These are phyloP conservation scores for Skeletonema grethae DNA, from an alignment of 108 stramenopile genomes.

Conservation along the genomic window DNA sequence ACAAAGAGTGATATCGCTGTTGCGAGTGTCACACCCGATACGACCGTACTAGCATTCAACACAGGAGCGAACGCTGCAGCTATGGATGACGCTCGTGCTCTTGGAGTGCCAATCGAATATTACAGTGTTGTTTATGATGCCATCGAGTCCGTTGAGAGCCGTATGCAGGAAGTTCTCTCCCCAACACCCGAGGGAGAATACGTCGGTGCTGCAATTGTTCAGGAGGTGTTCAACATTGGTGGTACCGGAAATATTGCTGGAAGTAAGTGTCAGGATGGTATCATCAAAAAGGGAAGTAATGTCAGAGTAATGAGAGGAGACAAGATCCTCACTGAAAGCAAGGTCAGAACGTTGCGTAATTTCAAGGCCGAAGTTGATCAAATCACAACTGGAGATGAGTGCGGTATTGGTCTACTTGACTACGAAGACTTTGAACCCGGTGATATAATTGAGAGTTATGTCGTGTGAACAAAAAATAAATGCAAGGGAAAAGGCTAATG, in stretches of 20 bases:
- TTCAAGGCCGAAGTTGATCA: constrained; percentile 92
- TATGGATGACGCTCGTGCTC: constrained; percentile 85
- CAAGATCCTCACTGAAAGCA: constrained; percentile 87
- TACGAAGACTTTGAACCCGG: constrained; percentile 93
- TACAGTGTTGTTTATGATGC: constrained; percentile 94
- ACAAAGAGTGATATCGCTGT: constrained; percentile 93
- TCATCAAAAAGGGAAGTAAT: constrained; percentile 83
- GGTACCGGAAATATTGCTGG: constrained; percentile 94
- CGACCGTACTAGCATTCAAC: constrained; percentile 93
- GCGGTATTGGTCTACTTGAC: constrained; percentile 89
- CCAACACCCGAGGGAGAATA: constrained; percentile 96
- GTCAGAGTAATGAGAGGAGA: constrained; percentile 95
- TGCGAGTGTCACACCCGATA: constrained; percentile 87
- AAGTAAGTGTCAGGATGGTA: constrained; percentile 89
- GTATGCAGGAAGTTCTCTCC: constrained; percentile 91
- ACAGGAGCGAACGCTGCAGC: constrained; percentile 85
- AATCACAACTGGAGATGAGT: constrained; percentile 90
- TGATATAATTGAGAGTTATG: constrained; percentile 96
- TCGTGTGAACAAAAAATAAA: constrained; percentile 60
- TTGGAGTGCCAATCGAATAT: constrained; percentile 88
- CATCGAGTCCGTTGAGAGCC: constrained; percentile 89
- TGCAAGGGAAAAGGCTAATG: background rate
- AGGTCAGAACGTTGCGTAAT: constrained; percentile 86
- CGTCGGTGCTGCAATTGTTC: constrained; percentile 86
- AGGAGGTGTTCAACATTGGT: constrained; percentile 96